These are phyloP conservation scores for Aechmea fasciata DNA, from an alignment of 176 grass and related monocot genomes.

Conservation along the genomic window DNA sequence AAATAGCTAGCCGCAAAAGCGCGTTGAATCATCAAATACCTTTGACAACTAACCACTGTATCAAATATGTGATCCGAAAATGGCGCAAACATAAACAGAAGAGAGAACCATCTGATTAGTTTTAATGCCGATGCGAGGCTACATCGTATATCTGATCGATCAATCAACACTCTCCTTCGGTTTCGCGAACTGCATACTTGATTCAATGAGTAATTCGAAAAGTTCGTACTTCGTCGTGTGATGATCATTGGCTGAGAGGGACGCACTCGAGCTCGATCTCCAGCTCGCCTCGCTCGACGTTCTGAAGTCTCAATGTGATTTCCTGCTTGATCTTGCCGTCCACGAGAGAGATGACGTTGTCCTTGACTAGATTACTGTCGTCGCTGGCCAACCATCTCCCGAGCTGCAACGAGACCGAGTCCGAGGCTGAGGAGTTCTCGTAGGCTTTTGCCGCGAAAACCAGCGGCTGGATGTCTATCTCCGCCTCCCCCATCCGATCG, in stretches of 20 bases:
- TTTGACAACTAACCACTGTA: too few relatives aligned
- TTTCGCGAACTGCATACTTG: too few relatives aligned
- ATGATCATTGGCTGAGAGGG: slow-evolving; percentile 67
- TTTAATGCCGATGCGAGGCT: too few relatives aligned
- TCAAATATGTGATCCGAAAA: too few relatives aligned
- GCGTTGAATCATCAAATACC: too few relatives aligned
- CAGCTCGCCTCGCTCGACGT: slow-evolving; percentile 70
- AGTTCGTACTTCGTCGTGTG: background rate
- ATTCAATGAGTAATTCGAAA: too few relatives aligned
- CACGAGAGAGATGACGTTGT: slow-evolving; percentile 49
- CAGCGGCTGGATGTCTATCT: slow-evolving; percentile 76
- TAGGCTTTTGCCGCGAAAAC: slow-evolving; percentile 70
- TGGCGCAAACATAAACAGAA: too few relatives aligned
- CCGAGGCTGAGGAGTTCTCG: slow-evolving; percentile 35
- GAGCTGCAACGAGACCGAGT: slow-evolving; percentile 48
- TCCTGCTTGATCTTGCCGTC: slow-evolving; percentile 74
- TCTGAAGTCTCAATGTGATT: slow-evolving; percentile 66
- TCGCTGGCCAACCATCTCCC: slow-evolving; percentile 56
- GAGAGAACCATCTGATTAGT: too few relatives aligned
- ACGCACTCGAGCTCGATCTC: slow-evolving; percentile 94
- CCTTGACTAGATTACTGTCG: slow-evolving; percentile 45
- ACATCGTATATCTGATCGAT: too few relatives aligned
- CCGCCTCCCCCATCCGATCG: slow-evolving; percentile 78
- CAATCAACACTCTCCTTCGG: too few relatives aligned
- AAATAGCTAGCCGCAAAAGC: too few relatives aligned